Base-by-base conservation (phyloP, 139 green algal species). In the Auxenochlorella pyrenoidosa region DNA sequence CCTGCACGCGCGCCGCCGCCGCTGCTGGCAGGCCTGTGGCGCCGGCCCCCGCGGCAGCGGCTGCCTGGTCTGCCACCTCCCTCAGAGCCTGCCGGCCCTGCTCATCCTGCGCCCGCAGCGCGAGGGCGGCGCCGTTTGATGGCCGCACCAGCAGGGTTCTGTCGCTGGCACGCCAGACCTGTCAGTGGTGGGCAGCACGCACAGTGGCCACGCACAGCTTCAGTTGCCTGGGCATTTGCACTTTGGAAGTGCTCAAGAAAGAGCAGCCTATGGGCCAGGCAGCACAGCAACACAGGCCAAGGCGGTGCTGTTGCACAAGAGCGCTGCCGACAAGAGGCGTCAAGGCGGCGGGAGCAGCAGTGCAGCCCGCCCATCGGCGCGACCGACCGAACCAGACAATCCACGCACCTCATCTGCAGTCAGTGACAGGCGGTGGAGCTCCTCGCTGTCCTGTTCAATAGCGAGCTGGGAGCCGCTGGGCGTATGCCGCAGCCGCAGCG, bases 101-200 rank as follows among this genome's bases (percentile, higher is more conserved):
- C 12, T 43, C 80, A 34, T 85, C 80, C 16, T 41, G 41, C 24
- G 60, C 63, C 1, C 80, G 80, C 40, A 85, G 80, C 38, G 44
- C 76, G 0, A 41, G 30, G 76, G 32, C 47, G 16, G 26, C 8
- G 34, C 47, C 78, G 6, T 22, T 8, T 34, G 77, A 30, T 15
- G 58, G 34, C 2, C 80, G 80, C 5, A 85, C 38, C 80, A 85
- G 65, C 15, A 85, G 63, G 38, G 77, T 41, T 30, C 40, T 54
- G 3, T 44, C 72, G 63, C 80, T 44, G 63, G 63, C 80, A 19
- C 68, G 80, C 80, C 60, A 85, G 12, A 85, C 80, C 80, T 85
- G 79, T 72, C 26, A 2, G 8, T 36, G 5, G 22, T 72, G 65
- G n/a, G 22, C 65, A 54, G 47, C 47, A 54, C 47, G 10, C 47